Conservation (phyloP, 2,329 filamentous ascomycete species). For the Seiridium cupressi region DNA sequence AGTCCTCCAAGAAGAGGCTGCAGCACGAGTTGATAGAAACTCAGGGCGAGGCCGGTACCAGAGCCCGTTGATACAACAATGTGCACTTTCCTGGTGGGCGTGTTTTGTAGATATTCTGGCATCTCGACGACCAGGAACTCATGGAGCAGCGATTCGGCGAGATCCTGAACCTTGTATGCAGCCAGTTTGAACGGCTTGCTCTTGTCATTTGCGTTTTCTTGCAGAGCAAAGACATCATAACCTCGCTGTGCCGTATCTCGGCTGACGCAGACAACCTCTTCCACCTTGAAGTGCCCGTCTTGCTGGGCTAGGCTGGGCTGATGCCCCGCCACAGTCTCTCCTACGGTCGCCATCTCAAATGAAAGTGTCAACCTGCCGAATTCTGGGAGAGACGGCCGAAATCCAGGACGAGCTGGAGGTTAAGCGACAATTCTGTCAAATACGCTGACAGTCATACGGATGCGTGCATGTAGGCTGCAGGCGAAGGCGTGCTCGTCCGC, state of each 20-base stretch:
- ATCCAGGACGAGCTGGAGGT: no score
- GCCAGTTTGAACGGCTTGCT: conserved; percentile 22
- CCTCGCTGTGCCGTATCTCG: conserved; percentile 1
- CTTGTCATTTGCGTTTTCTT: conserved; percentile 21
- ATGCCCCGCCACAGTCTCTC: neutral
- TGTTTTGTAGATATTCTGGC: conserved; percentile 34
- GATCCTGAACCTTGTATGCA: conserved; percentile 25
- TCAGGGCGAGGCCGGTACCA: conserved; percentile 55
- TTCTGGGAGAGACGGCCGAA: no score
- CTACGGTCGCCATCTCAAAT: neutral
- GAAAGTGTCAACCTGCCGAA: no score
- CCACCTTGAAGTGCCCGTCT: conserved; percentile 17
- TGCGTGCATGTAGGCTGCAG: neutral
- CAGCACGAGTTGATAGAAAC: conserved; percentile 56
- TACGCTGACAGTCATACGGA: neutral
- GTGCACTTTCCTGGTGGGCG: conserved; percentile 41
- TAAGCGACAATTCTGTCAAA: no score
- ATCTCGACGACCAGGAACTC: conserved; percentile 32
- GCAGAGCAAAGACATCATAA: conserved; percentile 37
- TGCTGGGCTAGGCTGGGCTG: neutral
- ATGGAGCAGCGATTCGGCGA: conserved; percentile 36
- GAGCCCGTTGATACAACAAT: conserved; percentile 68
- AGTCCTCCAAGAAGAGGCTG: conserved; percentile 51
- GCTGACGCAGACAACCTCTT: conserved; percentile 29
- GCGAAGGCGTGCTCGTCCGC: neutral